Percentiles rank a stretch among this genome's conserved stretches.
These are phyloP conservation scores for Neurospora sp. DNA, from an alignment of 2,329 filamentous ascomycete genomes.

Conservation along the genomic window DNA sequence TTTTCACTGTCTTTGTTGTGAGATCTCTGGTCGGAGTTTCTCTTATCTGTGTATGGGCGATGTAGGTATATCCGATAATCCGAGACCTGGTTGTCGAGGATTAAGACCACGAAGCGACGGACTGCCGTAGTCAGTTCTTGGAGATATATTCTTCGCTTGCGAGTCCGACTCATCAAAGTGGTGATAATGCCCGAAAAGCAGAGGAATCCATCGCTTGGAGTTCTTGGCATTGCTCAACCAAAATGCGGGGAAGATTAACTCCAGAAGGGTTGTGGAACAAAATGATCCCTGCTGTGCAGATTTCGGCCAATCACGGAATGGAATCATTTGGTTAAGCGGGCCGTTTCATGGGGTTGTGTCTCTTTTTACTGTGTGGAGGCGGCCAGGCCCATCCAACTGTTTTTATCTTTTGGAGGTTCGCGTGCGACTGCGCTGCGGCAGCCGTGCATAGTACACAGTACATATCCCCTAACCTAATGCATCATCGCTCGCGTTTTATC, in stretches of 20 bases:
- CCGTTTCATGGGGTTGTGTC: background rate
- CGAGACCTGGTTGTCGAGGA: background rate
- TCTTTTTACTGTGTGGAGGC: background rate
- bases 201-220: background rate
- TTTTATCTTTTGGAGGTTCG: background rate
- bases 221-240: background rate
- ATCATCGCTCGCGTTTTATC: background rate
- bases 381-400: background rate
- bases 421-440: background rate
- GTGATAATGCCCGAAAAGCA: background rate
- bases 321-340: background rate
- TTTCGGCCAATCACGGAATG: background rate
- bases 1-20: background rate
- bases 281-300: background rate
- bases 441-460: background rate
- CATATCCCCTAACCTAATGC: background rate
- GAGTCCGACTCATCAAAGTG: background rate
- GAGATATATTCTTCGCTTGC: background rate
- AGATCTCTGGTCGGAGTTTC: background rate
- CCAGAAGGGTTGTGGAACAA: background rate
- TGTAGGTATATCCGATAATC: background rate
- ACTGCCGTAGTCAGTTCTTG: background rate
- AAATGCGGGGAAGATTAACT: background rate
- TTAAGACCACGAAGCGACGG: background rate
- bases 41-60: background rate